phyloP scores from a whole-genome alignment of 257 asterid species.

The Solanum etuberosum region DNA sequence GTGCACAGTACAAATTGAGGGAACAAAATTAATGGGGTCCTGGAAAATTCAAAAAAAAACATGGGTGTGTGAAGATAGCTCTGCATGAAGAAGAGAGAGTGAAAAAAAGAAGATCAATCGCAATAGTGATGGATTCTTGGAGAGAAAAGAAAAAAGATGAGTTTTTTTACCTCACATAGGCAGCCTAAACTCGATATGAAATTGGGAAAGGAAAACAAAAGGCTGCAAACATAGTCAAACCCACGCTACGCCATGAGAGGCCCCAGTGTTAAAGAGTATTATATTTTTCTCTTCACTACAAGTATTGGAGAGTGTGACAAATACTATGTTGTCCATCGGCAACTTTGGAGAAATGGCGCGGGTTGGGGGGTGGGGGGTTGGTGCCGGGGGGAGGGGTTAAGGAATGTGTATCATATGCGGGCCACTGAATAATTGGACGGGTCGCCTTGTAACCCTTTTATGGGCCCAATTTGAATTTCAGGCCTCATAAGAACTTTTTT shows the following conservation, averaged over 20 bases:
- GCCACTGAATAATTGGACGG: neutral
- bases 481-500: neutral
- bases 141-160: neutral
- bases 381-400: too few species aligned
- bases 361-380: accelerated
- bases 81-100: neutral
- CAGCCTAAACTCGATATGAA: neutral
- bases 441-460: neutral
- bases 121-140: neutral
- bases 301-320: neutral
- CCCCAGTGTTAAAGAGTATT: neutral
- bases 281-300: neutral
- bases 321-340: neutral
- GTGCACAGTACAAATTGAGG: neutral
- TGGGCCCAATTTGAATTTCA: neutral
- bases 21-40: neutral
- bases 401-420: neutral
- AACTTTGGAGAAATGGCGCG: neutral
- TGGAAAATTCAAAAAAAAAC: neutral
- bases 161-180: neutral
- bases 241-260: neutral
- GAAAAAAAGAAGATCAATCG: neutral
- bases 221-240: neutral
- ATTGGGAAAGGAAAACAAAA: neutral
- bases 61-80: neutral